phyloP scores from a whole-genome alignment of 176 grass and related monocot genomes.

The Lolium multiflorum region DNA sequence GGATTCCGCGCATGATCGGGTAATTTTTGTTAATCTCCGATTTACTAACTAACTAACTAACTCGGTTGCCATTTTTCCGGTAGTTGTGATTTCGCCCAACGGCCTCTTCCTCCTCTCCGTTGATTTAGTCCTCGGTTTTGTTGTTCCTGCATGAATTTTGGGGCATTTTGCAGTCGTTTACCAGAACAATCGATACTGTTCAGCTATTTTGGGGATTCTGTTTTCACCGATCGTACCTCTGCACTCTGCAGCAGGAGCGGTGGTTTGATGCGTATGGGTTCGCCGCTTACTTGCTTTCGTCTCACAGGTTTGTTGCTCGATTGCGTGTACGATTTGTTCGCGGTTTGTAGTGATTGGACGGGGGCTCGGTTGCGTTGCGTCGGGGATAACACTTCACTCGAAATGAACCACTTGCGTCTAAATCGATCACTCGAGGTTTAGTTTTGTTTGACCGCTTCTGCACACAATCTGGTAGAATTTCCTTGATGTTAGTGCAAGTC shows the following conservation, averaged over 20 bases:
- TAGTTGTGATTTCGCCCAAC: slow-evolving; percentile 16
- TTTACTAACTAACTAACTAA: not conserved
- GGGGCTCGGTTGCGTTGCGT: slow-evolving; percentile 36
- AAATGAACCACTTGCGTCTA: not conserved
- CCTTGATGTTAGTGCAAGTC: not conserved
- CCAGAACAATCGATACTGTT: not conserved
- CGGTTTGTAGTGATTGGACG: not conserved
- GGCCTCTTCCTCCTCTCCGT: not conserved
- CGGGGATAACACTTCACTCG: not conserved
- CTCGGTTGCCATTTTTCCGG: slow-evolving; percentile 15
- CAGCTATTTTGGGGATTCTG: not conserved
- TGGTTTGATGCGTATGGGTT: slow-evolving; percentile 13
- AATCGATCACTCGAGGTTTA: not conserved
- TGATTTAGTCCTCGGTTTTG: not conserved
- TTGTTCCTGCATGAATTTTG: not conserved
- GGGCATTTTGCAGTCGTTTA: not conserved
- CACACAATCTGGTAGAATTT: not conserved
- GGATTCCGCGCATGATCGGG: slow-evolving; percentile 28
- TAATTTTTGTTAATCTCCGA: not conserved
- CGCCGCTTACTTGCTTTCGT: not conserved
- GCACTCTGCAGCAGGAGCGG: not conserved
- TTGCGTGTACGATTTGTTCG: slow-evolving; percentile 38
- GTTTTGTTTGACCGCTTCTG: not conserved
- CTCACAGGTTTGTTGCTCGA: not conserved
- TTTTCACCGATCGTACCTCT: not conserved